phyloP scores from a whole-genome alignment of 2,329 filamentous ascomycete genomes.

The Colletotrichum simmondsii region DNA sequence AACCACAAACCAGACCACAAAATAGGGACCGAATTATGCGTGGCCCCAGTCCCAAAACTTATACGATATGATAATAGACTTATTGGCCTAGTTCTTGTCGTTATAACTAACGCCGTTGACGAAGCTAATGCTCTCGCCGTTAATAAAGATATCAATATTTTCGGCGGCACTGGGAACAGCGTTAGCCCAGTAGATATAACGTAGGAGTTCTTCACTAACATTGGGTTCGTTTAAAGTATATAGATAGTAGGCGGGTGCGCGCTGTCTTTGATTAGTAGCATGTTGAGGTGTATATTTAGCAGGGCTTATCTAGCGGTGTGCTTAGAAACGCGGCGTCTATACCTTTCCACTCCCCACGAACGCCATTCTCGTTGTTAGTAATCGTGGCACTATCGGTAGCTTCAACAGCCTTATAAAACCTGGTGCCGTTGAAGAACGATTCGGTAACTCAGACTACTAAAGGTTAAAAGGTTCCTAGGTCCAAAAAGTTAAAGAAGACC shows the following conservation, averaged over 20 bases:
- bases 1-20: neutral
- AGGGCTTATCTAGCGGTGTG: neutral
- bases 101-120: neutral
- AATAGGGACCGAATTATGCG: neutral
- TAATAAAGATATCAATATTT: neutral
- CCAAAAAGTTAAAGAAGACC: too few relatives aligned
- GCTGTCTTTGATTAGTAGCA: too few relatives aligned
- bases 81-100: neutral
- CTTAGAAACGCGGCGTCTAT: neutral
- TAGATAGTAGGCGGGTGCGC: neutral
- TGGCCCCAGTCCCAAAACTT: neutral
- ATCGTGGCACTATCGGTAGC: neutral
- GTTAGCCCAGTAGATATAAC: too few relatives aligned
- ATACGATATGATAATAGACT: neutral
- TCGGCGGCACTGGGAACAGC: neutral
- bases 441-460: neutral
- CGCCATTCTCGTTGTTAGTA: neutral
- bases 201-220: neutral
- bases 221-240: neutral
- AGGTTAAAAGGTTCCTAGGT: too few relatives aligned
- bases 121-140: neutral
- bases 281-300: neutral
- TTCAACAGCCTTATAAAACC: neutral
- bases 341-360: neutral
- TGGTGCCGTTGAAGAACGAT: neutral